These are phyloP conservation scores for Penicillium italicum DNA, from an alignment of 2,329 filamentous ascomycete species.

Conservation along the genomic window DNA sequence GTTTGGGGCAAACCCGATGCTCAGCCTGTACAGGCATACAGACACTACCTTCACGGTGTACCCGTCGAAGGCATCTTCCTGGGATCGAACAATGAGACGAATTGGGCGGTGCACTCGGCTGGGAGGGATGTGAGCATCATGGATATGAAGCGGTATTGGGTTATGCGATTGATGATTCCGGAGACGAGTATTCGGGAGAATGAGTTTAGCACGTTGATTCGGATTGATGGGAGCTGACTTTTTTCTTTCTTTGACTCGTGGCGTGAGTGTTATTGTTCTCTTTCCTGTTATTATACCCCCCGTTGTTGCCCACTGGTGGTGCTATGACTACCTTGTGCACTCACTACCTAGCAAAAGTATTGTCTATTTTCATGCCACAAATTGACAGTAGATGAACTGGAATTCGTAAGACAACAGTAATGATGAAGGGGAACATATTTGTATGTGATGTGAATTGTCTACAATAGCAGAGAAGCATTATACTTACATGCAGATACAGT, in stretches of 20 bases:
- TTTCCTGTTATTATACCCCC: not conserved
- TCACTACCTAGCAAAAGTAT: not conserved
- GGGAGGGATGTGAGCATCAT: slow-evolving; percentile 8
- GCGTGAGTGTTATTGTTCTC: not conserved
- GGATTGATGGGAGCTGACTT: slow-evolving; percentile 12
- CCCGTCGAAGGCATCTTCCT: slow-evolving; percentile 1
- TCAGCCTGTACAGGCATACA: slow-evolving; percentile 7
- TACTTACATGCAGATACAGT: no score
- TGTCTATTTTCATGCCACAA: not conserved
- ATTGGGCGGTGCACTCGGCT: slow-evolving; percentile 8
- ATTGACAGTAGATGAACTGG: not conserved
- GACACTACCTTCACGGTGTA: not conserved
- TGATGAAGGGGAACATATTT: no score
- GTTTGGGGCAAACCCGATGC: slow-evolving; percentile 9
- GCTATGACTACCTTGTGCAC: not conserved
- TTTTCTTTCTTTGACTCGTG: not conserved
- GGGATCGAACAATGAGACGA: slow-evolving; percentile 6
- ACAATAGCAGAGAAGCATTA: no score
- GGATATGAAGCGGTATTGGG: slow-evolving; percentile 11
- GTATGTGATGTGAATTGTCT: no score
- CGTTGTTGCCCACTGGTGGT: not conserved
- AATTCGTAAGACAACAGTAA: not conserved
- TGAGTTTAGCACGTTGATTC: slow-evolving; percentile 9
- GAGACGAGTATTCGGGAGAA: not conserved
- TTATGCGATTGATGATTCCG: slow-evolving; percentile 3